Base-by-base conservation (phyloP, 441 rosid species). In the Syzygium syzygioides region DNA sequence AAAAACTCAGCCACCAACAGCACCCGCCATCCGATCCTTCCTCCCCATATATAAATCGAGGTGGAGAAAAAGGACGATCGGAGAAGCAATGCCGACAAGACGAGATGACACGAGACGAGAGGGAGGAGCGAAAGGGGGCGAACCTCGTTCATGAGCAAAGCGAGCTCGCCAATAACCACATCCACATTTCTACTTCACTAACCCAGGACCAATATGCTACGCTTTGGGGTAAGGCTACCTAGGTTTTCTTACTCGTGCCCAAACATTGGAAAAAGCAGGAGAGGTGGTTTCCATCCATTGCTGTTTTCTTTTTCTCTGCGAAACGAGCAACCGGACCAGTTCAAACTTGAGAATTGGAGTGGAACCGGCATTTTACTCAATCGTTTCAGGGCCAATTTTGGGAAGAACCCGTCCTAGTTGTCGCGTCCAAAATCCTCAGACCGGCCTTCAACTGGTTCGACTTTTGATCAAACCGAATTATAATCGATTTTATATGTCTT, bases 281-380 rank as follows among this genome's bases (percentile, higher is more conserved):
- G 71, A 64, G 71, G 4, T 30, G 32, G 66, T 60, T 60, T 32
- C 66, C 68, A 60, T 60, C 68, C 68, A 6, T 32, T 9, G 68
- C 2, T 14, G 68, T 60, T 53, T 55, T 55, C 37, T 10, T 15
- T 0, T 32, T 64, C 37, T 18, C 9, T 19, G 68, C 34, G 4
- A 60, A 30, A 30, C 34, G 30, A 64, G 71, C 48, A 45, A 7
- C 48, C 9, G 48, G 48, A 45, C 48, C 1, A 14, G 48, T 68
- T 68, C 14, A 34, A 19, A 7, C 14, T 2, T 2, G 7, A 68
- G 15, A 68, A 18, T 3, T 19, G 20, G 4, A 34, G 3, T 0
- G 3, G 3, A 0, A 34, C 20, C 12, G 15, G 37, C 9, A 8
- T 19, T 32, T 32, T 68, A 34, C 1, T 34, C 11, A 2, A 1